Base-by-base conservation (phyloP, 352 stramenopile genomes). In the Poterioochromonas sp. region DNA sequence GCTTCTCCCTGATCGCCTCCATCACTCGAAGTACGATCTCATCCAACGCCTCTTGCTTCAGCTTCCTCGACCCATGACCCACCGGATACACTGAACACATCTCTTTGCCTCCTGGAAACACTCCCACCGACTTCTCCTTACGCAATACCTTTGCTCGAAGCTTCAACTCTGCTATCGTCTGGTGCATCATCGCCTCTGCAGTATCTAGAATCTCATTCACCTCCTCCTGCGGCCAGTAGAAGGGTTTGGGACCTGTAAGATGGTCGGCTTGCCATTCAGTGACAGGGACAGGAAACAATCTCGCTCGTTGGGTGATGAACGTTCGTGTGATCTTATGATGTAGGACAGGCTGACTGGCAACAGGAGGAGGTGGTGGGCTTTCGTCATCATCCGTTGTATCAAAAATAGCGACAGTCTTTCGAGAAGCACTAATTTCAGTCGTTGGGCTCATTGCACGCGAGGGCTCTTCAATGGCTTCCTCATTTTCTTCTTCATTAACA, bases 21-120 rank as follows among this genome's bases (percentile, higher is more conserved):
- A 97, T 92, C 62, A 94, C 87, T 12, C 90, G 89, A 29, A 98
- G 82, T 29, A 94, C 93, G 29, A 92, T 90, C 83, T 98, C 94
- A 80, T 98, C 94, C 34, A 98, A 83, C 63, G 92, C 91, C 82
- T 98, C 94, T 29, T 8, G 8, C n/a, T 77, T 78, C 26, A 78
- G n/a, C 62, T 76, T 78, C 11, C 11, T 11, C 12, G 11, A 49
- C 5, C 60, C 74, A 53, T 77, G 70, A 29, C 70, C 70, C n/a
- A 37, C 70, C 22, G 70, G 70, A 81, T 92, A 92, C 79, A 80
- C 85, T 85, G 87, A 89, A 32, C 63, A 88, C 85, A 88, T 83
- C 90, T 95, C 81, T 79, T 81, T 34, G 87, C 90, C 65, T 15
- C 77, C 80, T 0, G 86, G 95, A 80, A 96, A 90, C 60, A 98